Evolutionary conservation across 352 stramenopile species (phyloP).

Genomic region (Pythium chondricola): DNA sequence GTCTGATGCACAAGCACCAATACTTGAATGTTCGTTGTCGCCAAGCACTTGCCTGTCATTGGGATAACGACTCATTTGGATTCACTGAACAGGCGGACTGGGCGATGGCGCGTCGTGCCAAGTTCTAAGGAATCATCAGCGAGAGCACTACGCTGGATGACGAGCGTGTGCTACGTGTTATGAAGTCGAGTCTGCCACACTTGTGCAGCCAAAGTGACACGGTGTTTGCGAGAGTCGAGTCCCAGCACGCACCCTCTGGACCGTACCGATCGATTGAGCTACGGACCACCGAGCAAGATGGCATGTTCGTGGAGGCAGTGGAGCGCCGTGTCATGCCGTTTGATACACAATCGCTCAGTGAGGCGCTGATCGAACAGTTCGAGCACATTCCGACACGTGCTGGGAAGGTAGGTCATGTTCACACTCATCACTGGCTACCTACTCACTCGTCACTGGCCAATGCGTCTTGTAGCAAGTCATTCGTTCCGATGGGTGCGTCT

Average conservation of each 20-base stretch:
- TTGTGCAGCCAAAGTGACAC: not conserved
- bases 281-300: not conserved
- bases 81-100: too few species aligned
- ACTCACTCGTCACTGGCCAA: too few species aligned
- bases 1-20: slow-evolving; percentile 4
- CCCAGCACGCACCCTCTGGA: not conserved
- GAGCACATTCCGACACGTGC: not conserved
- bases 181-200: not conserved
- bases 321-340: slow-evolving; percentile 10
- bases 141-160: too few species aligned
- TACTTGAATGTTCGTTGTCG: slow-evolving; percentile 3
- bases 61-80: too few species aligned
- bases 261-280: slow-evolving; percentile 4
- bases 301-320: slow-evolving; percentile 3
- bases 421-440: too few species aligned
- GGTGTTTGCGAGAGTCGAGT: not conserved
- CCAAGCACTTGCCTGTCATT: not conserved
- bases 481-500: too few species aligned
- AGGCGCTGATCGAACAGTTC: slow-evolving; percentile 5
- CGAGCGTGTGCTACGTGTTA: not conserved
- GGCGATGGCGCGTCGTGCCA: too few species aligned
- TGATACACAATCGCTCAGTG: not conserved
- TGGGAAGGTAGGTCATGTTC: too few species aligned
- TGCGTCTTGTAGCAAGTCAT: too few species aligned
- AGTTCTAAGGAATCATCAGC: too few species aligned